phyloP scores from a whole-genome alignment of 306 rosid species.

The apple (Malus domestica) region ASM211411v1 NC_041803.1:28150501-28151000 shows the following conservation, averaged over 20 bases:
- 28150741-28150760: too few species aligned
- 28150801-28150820: slow-evolving; percentile 32
- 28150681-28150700: background rate
- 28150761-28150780: slow-evolving; percentile 42
- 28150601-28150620: slow-evolving; percentile 39
- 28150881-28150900: too few species aligned
- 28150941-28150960: too few species aligned
- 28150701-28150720: too few species aligned
- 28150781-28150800: slow-evolving; percentile 35
- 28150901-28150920: too few species aligned
- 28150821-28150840: slow-evolving; percentile 22
- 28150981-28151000: too few species aligned
- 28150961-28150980: too few species aligned
- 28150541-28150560: slow-evolving; percentile 24
- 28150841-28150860: too few species aligned
- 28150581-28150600: slow-evolving; percentile 32
- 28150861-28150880: too few species aligned
- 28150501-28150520: background rate
- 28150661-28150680: background rate
- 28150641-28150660: background rate
- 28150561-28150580: slow-evolving; percentile 17
- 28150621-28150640: slow-evolving; percentile 14
- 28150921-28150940: too few species aligned
- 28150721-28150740: too few species aligned
- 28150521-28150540: slow-evolving; percentile 18